phyloP scores from a whole-genome alignment of 2,329 filamentous ascomycete species.

The Catunica adiposa region DNA sequence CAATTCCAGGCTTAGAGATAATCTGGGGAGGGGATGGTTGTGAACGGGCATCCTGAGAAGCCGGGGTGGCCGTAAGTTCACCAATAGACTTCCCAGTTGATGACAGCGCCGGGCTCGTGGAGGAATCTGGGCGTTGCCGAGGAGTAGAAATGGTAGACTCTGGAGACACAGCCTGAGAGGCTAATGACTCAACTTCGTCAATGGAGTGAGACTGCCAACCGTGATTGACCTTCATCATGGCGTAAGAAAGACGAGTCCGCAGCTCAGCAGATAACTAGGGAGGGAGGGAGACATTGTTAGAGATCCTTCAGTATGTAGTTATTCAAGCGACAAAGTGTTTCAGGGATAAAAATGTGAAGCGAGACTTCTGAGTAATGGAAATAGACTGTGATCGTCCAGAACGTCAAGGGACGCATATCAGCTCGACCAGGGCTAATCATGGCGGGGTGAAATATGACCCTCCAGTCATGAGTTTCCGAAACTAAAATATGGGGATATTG shows the following conservation, averaged over 20 bases:
- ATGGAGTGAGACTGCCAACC: conserved; percentile 70
- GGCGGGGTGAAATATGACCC: background rate
- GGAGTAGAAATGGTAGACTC: conserved; percentile 41
- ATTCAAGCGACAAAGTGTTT: conserved; percentile 1
- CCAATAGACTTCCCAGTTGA: conserved; percentile 8
- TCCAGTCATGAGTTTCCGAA: too few relatives aligned
- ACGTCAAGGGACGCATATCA: background rate
- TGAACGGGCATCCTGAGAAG: conserved; percentile 8
- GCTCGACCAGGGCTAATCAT: background rate
- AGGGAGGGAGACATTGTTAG: background rate
- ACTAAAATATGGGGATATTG: background rate
- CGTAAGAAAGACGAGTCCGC: conserved; percentile 72
- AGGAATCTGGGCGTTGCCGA: conserved; percentile 33
- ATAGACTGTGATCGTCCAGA: background rate
- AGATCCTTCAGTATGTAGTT: background rate
- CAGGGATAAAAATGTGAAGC: background rate
- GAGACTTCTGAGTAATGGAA: background rate
- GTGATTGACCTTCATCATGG: conserved; percentile 83
- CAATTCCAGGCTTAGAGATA: background rate
- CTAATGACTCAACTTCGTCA: conserved; percentile 58
- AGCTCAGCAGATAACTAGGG: conserved; percentile 61
- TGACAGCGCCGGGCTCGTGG: conserved; percentile 30
- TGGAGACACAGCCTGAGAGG: conserved; percentile 51
- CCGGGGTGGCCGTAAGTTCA: conserved; percentile 5
- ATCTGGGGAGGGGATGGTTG: conserved; percentile 8